Evolutionary conservation across 805 yeast species (phyloP).

Genomic region (Yamadazyma sp.): DNA sequence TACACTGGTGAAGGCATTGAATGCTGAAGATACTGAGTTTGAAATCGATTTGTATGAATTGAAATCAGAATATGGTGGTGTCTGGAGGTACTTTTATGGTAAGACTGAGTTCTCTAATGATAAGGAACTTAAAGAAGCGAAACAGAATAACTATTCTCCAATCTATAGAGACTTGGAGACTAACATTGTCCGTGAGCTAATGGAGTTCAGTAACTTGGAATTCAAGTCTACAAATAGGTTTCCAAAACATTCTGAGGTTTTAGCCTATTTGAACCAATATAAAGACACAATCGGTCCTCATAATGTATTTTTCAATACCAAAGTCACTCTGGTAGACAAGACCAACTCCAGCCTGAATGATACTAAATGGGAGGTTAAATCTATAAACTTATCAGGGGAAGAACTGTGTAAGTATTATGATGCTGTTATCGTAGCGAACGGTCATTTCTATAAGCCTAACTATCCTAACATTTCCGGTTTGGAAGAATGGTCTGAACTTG

Average conservation of each 20-base stretch:
- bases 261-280: constrained; percentile 57
- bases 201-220: constrained; percentile 48
- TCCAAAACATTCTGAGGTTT: constrained; percentile 60
- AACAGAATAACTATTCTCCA: constrained; percentile 33
- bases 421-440: constrained; percentile 38
- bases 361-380: constrained; percentile 14
- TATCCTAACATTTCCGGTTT: constrained; percentile 33
- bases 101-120: constrained; percentile 7
- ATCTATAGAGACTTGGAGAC: constrained; percentile 69
- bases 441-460: constrained; percentile 35
- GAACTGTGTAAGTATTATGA: constrained; percentile 22
- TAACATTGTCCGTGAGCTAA: constrained; percentile 59
- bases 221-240: constrained; percentile 43
- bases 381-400: constrained; percentile 9
- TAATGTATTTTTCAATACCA: constrained; percentile 13
- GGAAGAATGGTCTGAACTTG: constrained; percentile 20
- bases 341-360: too few relatives aligned
- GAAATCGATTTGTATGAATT: constrained; percentile 59
- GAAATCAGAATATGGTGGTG: constrained; percentile 64
- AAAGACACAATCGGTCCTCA: constrained; percentile 25
- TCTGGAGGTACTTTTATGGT: constrained; percentile 52
- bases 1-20: constrained; percentile 61
- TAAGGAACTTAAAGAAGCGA: constrained; percentile 10
- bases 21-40: constrained; percentile 45
- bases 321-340: constrained; percentile 14